Base-by-base conservation (phyloP, 441 rosid genomes). In the Manihot esculenta region DNA sequence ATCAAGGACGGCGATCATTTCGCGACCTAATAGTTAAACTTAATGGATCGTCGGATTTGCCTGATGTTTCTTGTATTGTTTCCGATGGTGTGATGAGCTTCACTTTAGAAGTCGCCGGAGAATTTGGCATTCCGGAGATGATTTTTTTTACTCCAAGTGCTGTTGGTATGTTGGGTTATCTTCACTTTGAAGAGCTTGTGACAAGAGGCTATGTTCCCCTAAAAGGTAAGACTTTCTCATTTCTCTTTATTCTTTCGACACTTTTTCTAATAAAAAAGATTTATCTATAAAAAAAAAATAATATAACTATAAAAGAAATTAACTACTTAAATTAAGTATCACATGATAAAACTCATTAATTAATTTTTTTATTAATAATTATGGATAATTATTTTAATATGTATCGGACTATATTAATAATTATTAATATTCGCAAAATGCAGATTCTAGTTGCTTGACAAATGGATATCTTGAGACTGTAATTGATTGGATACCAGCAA, bases 81-180 rank as follows among this genome's bases (percentile, higher is more conserved):
- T 42, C 64, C 26, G 72, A 69, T 69, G 62, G 71, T 8, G 33
- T 68, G 1, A 44, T 69, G 72, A 44, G 42, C 54, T 57, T 69
- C 44, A 27, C 64, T 17, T 17, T 69, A 24, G 27, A 69, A 1
- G 72, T 20, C 26, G 64, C 64, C 30, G 1, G 0, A 20, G 64
- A 69, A 42, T 24, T 69, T 24, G 64, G 42, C 1, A 45, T 69
- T 26, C 64, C 44, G 7, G 44, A 15, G 15, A n/a, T 69, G 14
- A 14, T 47, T 0, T 14, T 59, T 30, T 69, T 48, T 15, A n/a
- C 57, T 14, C 4, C 57, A 2, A 69, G 72, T 59, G 72, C 57
- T 7, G 60, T 47, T 48, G 72, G 48, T 13, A 26, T 69, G 2
- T 48, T 59, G 64, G 64, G 57, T 21, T 58, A 27, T 59, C 23